These are phyloP conservation scores for Isatis tinctoria DNA, from an alignment of 345 rosid species.

Conservation along the genomic window DNA sequence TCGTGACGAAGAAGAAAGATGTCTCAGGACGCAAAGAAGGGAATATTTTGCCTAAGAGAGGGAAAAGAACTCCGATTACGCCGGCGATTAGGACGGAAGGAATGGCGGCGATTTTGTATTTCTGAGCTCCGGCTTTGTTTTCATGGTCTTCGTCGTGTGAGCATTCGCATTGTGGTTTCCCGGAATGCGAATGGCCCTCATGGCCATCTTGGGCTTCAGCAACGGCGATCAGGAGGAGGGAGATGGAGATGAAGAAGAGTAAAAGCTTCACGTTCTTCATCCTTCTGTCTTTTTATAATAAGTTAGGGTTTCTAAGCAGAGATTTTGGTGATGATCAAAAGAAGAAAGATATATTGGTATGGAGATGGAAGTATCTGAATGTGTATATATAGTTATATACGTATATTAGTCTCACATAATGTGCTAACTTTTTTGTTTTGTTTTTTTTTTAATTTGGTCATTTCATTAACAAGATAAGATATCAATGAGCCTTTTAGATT, in stretches of 20 bases:
- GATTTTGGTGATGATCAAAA: conserved; percentile 2
- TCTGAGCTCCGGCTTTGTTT: conserved; percentile 22
- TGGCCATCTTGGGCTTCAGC: background rate
- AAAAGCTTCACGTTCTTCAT: conserved; percentile 17
- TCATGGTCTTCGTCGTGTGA: conserved; percentile 25
- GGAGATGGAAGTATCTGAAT: conserved; percentile 2
- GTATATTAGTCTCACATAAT: background rate
- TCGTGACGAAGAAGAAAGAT: conserved; percentile 36
- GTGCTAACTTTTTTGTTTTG: background rate
- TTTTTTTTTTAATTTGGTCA: background rate
- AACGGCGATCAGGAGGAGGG: conserved; percentile 1
- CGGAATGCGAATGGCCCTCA: conserved; percentile 22
- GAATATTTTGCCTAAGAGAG: conserved; percentile 28
- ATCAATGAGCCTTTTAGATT: no score
- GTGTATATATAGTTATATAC: background rate
- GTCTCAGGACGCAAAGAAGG: conserved; percentile 37
- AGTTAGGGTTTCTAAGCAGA: conserved; percentile 1
- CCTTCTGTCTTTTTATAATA: background rate
- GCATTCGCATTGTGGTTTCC: conserved; percentile 21
- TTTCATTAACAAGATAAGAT: background rate
- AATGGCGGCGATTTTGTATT: conserved; percentile 32
- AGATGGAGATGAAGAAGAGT: conserved; percentile 14
- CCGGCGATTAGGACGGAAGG: conserved; percentile 23
- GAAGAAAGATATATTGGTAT: background rate
- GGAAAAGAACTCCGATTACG: conserved; percentile 24